Evolutionary conservation across 225 moss, liverwort and hornwort genomes (phyloP), one percentile per base, ranked within the genome.

Genomic region (Anthoceros angustus): DNA sequence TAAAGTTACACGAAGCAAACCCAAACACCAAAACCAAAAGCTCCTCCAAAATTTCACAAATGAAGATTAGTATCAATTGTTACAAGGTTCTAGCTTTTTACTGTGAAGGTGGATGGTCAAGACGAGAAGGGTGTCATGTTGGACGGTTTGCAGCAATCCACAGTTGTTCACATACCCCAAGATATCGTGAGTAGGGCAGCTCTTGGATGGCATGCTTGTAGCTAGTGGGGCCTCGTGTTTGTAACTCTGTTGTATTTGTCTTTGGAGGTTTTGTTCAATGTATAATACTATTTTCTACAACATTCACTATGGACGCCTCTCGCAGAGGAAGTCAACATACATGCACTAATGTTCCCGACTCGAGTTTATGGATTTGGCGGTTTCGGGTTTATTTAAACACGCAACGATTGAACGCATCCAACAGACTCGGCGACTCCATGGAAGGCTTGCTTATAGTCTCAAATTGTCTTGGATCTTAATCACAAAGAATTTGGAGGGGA

Each of bases 91-190:
- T 23, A 15, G 18, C 40, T 6, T 48, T 40, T 40, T 74, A 66
- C 83, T 90, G 72, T 98, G 12, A 86, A 88, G 74, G 66, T 98
- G 72, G 98, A 98, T 80, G 92, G 85, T 68, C 98, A 98, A 83
- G 86, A 98, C 70, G 74, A 92, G 63, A 89, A 77, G 73, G 89
- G 89, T 78, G 75, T 98, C 42, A 98, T 91, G n/a, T 82, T 98
- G 9, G 68, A 82, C 39, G 88, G 92, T 66, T 75, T 98, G 40
- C 79, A 91, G 41, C 72, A 66, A 72, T 87, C 77, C 72, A 92
- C 92, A 72, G 98, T 86, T 70, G 98, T 98, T 64, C n/a, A n/a
- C n/a, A 91, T 98, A 62, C 98, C 98, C 41, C 98, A 98, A 83
- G 98, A 98, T 75, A 98, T 91, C 74, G 91, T 91, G 80, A 62